Conservation (phyloP, 1,284 basidiomycete genomes). For the Ustilago shanxiensis region DNA sequence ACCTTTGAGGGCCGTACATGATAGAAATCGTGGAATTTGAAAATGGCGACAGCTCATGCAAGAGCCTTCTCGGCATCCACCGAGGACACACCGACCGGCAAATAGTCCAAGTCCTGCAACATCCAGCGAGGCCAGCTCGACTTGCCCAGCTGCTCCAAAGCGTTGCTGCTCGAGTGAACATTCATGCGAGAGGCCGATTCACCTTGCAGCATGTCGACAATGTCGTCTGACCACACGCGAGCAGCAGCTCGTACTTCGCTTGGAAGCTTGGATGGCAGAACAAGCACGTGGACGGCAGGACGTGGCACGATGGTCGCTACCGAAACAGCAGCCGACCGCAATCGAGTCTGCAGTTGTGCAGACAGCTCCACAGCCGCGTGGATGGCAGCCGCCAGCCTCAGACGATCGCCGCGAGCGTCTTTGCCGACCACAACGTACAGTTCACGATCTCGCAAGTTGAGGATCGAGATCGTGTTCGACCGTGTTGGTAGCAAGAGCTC, state of each 20-base stretch:
- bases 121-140: constrained; percentile 29
- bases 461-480: constrained; percentile 42
- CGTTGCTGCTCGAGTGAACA: constrained; percentile 24
- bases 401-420: constrained; percentile 47
- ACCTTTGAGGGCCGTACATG: constrained; percentile 8
- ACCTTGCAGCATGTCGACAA: constrained; percentile 32
- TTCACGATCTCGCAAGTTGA: constrained; percentile 52
- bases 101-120: constrained; percentile 32
- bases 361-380: constrained; percentile 48
- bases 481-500: constrained; percentile 40
- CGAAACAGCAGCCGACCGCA: constrained; percentile 7
- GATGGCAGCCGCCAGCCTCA: constrained; percentile 39
- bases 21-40: neutral
- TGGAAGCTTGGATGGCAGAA: constrained; percentile 55
- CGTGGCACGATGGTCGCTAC: constrained; percentile 27
- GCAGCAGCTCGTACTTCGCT: constrained; percentile 48
- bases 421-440: constrained; percentile 59
- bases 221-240: constrained; percentile 51
- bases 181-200: constrained; percentile 38
- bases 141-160: constrained; percentile 35
- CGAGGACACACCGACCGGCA: constrained; percentile 51
- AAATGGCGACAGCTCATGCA: constrained; percentile 1
- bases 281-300: constrained; percentile 59
- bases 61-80: constrained; percentile 28
- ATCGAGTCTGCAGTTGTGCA: constrained; percentile 14